A percentile compares a stretch with the other conserved stretches of the same genome.
Conservation (phyloP, 805 yeast genomes). For the Candida ipomoeae region DNA sequence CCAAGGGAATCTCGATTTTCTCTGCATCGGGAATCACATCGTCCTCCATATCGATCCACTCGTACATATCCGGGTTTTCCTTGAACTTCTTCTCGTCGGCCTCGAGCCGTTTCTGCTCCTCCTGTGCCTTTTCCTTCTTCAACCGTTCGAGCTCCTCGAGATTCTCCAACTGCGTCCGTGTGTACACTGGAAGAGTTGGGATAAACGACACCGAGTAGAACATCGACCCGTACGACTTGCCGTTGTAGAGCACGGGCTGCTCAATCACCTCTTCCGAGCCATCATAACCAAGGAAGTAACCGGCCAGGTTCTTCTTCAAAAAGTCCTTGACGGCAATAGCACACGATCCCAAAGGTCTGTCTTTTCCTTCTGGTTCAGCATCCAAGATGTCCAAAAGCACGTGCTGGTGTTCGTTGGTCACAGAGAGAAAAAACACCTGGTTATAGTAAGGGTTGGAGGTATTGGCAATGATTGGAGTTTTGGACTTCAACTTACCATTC, state of each 20-base stretch:
- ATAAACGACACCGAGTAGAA: slow-evolving; percentile 57
- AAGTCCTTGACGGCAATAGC: slow-evolving; percentile 48
- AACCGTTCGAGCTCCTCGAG: slow-evolving; percentile 40
- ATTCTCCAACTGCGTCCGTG: slow-evolving; percentile 51
- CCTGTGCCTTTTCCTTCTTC: slow-evolving; percentile 30
- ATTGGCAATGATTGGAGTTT: slow-evolving; percentile 51
- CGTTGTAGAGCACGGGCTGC: slow-evolving; percentile 39
- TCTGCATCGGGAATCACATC: slow-evolving; percentile 31
- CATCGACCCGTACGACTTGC: slow-evolving; percentile 44
- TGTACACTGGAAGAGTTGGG: slow-evolving; percentile 61
- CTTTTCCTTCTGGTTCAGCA: slow-evolving; percentile 59
- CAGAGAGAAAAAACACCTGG: slow-evolving; percentile 56
- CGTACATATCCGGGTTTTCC: slow-evolving; percentile 58
- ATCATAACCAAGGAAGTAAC: slow-evolving; percentile 46
- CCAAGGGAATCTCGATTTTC: slow-evolving; percentile 46
- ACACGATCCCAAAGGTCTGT: slow-evolving; percentile 59
- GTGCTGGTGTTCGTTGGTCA: slow-evolving; percentile 57
- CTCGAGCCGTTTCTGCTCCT: slow-evolving; percentile 41
- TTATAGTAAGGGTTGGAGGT: slow-evolving; percentile 57
- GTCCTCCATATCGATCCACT: slow-evolving; percentile 52
- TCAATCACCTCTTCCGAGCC: slow-evolving; percentile 46
- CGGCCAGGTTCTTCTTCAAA: slow-evolving; percentile 45
- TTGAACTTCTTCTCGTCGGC: slow-evolving; percentile 48
- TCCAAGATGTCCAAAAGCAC: slow-evolving; percentile 60
- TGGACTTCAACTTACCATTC: slow-evolving; percentile 55